Evolutionary conservation across 495 filamentous ascomycete genomes (phyloP).

Genomic region (Penicillium maclennaniae): DNA sequence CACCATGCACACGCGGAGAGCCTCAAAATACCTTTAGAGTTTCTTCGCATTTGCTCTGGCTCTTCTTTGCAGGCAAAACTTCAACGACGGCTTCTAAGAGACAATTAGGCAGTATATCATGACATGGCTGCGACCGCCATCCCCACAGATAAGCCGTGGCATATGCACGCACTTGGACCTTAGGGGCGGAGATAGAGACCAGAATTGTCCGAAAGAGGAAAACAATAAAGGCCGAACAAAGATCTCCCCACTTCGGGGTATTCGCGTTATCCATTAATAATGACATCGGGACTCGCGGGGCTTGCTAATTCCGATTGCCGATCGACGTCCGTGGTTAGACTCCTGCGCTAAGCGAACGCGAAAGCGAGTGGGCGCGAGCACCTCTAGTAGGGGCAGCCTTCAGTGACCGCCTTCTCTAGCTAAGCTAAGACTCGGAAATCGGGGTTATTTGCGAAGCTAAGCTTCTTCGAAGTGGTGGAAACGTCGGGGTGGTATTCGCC

Average conservation of each 20-base stretch:
- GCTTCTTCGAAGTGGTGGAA: neutral
- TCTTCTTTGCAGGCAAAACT: too few relatives aligned
- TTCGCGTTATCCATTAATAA: slow-evolving; percentile 5
- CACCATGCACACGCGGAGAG: too few relatives aligned
- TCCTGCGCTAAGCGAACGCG: slow-evolving; percentile 7
- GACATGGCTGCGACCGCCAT: neutral
- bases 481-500: neutral
- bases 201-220: neutral
- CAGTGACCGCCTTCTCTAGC: neutral
- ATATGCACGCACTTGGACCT: neutral
- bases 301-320: slow-evolving; percentile 2
- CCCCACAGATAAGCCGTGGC: neutral
- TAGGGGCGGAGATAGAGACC: neutral
- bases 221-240: neutral
- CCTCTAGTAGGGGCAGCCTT: neutral
- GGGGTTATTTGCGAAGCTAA: neutral
- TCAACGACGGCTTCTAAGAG: too few relatives aligned
- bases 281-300: slow-evolving; percentile 1
- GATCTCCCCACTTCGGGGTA: neutral
- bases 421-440: neutral
- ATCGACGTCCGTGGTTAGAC: neutral
- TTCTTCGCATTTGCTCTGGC: too few relatives aligned
- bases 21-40: too few relatives aligned
- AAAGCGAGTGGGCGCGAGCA: slow-evolving; percentile 5
- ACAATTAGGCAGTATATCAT: too few relatives aligned